These are phyloP conservation scores for Mycena epipterygia DNA, from an alignment of 768 basidiomycete genomes.

Conservation along the genomic window DNA sequence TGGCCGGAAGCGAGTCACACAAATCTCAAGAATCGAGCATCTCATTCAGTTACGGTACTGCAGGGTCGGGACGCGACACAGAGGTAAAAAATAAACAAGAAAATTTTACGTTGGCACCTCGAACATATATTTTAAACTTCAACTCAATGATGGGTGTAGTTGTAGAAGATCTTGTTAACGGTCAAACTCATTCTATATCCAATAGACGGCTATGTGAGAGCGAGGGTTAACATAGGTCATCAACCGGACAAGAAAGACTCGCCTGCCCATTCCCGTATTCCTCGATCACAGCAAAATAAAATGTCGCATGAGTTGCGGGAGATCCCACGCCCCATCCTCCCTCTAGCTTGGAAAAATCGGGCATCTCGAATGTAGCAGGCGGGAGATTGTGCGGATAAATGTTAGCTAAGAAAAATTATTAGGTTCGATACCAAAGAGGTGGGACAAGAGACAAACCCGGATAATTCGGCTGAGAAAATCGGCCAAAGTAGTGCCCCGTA, in stretches of 20 bases:
- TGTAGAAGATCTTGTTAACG: slow-evolving; percentile 26
- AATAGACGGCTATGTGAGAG: background rate
- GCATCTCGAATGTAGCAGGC: slow-evolving; percentile 51
- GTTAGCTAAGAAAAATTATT: slow-evolving; percentile 40
- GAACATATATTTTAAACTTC: too few species aligned
- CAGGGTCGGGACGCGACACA: too few species aligned
- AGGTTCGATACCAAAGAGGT: background rate
- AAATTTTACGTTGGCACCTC: too few species aligned
- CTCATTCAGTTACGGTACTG: too few species aligned
- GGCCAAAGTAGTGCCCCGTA: slow-evolving; percentile 52
- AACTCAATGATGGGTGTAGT: slow-evolving; percentile 5
- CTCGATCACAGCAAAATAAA: slow-evolving; percentile 52
- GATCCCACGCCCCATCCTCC: slow-evolving; percentile 50
- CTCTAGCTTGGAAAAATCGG: slow-evolving; percentile 48
- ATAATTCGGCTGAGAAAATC: slow-evolving; percentile 51
- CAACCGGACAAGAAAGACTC: background rate
- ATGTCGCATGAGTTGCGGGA: slow-evolving; percentile 40
- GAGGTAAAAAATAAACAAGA: too few species aligned
- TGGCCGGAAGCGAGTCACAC: too few species aligned
- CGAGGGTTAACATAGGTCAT: background rate
- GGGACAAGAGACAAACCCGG: slow-evolving; percentile 42
- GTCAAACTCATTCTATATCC: slow-evolving; percentile 24
- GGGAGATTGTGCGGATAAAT: slow-evolving; percentile 48
- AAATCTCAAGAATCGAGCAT: too few species aligned
- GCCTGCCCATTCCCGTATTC: slow-evolving; percentile 48